Base-by-base conservation (phyloP, 2,329 filamentous ascomycete genomes). In the Albifimbria verrucaria region DNA sequence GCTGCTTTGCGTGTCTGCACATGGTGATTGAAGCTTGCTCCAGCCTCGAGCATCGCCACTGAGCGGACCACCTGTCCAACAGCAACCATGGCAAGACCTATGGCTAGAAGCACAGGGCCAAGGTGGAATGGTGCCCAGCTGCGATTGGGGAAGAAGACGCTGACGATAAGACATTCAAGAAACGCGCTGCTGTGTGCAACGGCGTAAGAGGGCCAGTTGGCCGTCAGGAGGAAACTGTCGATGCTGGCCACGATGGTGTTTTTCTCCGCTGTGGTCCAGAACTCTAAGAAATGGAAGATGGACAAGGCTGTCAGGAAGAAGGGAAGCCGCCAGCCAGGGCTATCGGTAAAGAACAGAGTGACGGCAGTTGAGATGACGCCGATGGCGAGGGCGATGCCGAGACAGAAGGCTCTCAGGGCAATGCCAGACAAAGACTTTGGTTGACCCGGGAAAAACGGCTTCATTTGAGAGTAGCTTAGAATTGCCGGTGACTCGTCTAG, bases 271-370 rank as follows among this genome's bases (percentile, higher is more conserved):
- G 93, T 97, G 26, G 87, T 90, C 79, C 86, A 96, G 77, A 92
- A 99, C 73, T 99, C 94, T 70, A 97, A 86, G 73, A 96, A 97
- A 77, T 99, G 94, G 74, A 97, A 97, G 25, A 88, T 62, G 23
- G 87, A 81, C 47, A 97, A 85, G 15, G 85, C 76, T 49, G 75
- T 74, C 47, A 88, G 65, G 74, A 93, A 93, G 68, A 87, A 84
- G 25, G 83, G 81, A 7, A 81, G 68, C 52, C 85, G 82, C 84
- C 84, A 87, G 52, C 81, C 70, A 21, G 80, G 77, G 28, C 72
- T 76, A 15, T 68, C 56, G 5, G 73, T 74, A 52, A 68, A 61
- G 42, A 68, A 17, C 12, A 77, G 61, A 51, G 73, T 62, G 45
- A 62, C 51, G 11, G 62, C 36, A 49, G 72, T 66, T 26, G 60